These are phyloP conservation scores for Leishmania mexicana DNA, from an alignment of 208 protist species.

Conservation along the genomic window DNA sequence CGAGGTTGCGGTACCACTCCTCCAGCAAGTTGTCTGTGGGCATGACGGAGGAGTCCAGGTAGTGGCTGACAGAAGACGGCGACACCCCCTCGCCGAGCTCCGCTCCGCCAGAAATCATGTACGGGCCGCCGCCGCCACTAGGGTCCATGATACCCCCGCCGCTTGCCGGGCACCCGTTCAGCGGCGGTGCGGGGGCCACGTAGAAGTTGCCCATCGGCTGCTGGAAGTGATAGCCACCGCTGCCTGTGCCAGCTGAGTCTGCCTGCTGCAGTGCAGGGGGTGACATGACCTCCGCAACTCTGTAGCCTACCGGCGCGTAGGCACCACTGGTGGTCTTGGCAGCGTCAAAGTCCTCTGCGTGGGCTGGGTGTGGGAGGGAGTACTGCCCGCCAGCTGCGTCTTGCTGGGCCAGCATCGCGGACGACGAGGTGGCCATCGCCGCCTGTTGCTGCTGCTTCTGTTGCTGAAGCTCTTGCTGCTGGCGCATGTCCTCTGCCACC, in stretches of 20 bases:
- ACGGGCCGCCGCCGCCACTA: conserved; percentile 11
- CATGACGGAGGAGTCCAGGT: conserved; percentile 37
- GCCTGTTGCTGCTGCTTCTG: conserved; percentile 12
- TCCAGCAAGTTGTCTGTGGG: conserved; percentile 40
- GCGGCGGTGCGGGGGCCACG: conserved; percentile 22
- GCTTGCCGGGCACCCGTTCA: conserved; percentile 16
- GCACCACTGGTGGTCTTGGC: conserved; percentile 6
- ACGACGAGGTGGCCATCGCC: neutral
- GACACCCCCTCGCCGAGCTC: conserved; percentile 2
- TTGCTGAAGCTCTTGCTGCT: conserved; percentile 22
- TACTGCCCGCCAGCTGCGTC: neutral
- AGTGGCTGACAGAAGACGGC: conserved; percentile 31
- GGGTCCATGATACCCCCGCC: neutral
- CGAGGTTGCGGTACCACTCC: conserved; percentile 48
- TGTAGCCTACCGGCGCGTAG: conserved; percentile 41
- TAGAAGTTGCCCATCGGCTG: conserved; percentile 16
- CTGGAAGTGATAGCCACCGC: conserved; percentile 1
- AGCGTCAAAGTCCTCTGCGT: conserved; percentile 1
- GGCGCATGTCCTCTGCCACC: conserved; percentile 49
- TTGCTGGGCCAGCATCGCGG: neutral
- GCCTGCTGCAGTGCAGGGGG: conserved; percentile 7
- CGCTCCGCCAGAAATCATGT: neutral
- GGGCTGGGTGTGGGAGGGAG: neutral
- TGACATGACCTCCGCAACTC: conserved; percentile 46
- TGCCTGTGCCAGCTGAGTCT: neutral